Evolutionary conservation across 371 early-diverging fungal species (phyloP).

Genomic region (Apophysomyces variabilis): DNA sequence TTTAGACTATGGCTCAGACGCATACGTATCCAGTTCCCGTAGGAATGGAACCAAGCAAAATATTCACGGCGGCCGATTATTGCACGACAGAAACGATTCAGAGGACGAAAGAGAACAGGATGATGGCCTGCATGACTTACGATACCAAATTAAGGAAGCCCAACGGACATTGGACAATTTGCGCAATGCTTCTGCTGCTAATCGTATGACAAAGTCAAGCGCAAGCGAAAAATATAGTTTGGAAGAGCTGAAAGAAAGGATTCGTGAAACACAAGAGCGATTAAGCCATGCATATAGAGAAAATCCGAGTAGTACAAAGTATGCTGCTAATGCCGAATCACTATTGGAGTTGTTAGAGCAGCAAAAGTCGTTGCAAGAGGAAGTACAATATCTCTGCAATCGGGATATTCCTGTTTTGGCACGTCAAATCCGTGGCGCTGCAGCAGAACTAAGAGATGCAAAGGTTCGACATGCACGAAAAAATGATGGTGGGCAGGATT

Average conservation of each 20-base stretch:
- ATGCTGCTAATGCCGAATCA: conserved; percentile 35
- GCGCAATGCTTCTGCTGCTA: conserved; percentile 12
- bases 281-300: conserved; percentile 25
- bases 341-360: conserved; percentile 41
- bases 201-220: not conserved
- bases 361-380: conserved; percentile 48
- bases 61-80: conserved; percentile 14
- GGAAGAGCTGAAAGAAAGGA: conserved; percentile 54
- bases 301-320: conserved; percentile 30
- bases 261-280: conserved; percentile 43
- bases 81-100: conserved; percentile 8
- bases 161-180: conserved; percentile 34
- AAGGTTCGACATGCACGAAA: conserved; percentile 50
- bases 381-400: conserved; percentile 50
- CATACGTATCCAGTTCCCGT: conserved; percentile 63
- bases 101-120: conserved; percentile 21
- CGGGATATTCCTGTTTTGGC: conserved; percentile 59
- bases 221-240: conserved; percentile 31
- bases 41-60: conserved; percentile 29
- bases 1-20: conserved; percentile 32
- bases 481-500: conserved; percentile 49
- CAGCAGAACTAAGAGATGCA: conserved; percentile 59
- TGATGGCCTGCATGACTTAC: conserved; percentile 39
- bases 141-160: conserved; percentile 57
- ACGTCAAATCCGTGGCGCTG: conserved; percentile 55